A percentile compares a stretch with the other conserved stretches of the same genome.
Evolutionary conservation across 768 basidiomycete species (phyloP).

Genomic region (Russula emetica): DNA sequence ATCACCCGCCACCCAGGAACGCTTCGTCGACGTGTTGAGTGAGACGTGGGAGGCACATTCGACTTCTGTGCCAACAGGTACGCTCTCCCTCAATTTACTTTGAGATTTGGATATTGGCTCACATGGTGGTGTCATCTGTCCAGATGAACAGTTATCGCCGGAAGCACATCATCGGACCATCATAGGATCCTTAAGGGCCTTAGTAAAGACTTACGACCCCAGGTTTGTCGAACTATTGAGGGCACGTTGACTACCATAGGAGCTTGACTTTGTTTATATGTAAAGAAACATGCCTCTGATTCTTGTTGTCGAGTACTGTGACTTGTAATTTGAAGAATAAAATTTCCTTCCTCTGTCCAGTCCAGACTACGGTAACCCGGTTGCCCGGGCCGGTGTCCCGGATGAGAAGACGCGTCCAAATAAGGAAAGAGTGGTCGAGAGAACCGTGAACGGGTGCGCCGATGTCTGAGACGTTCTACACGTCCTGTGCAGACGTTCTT

Average conservation of each 20-base stretch:
- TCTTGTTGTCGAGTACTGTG: too few species aligned
- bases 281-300: background rate
- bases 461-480: conserved; percentile 56
- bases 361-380: background rate
- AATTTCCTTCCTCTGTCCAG: too few species aligned
- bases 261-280: background rate
- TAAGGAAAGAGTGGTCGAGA: background rate
- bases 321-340: too few species aligned
- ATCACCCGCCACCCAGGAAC: background rate
- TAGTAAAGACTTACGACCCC: background rate
- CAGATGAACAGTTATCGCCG: background rate
- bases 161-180: conserved; percentile 4
- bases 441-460: background rate
- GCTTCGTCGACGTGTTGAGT: background rate
- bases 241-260: background rate
- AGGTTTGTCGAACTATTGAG: background rate
- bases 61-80: background rate
- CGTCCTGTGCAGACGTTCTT: conserved; percentile 63
- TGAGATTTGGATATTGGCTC: background rate
- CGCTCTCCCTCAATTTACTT: background rate
- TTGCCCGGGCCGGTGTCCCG: background rate
- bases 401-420: background rate
- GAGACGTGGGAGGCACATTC: background rate
- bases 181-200: background rate
- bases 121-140: background rate